Evolutionary conservation across 352 stramenopile species (phyloP), one percentile per base, ranked within the genome.

Genomic region (Thraustochytrium striatum): DNA sequence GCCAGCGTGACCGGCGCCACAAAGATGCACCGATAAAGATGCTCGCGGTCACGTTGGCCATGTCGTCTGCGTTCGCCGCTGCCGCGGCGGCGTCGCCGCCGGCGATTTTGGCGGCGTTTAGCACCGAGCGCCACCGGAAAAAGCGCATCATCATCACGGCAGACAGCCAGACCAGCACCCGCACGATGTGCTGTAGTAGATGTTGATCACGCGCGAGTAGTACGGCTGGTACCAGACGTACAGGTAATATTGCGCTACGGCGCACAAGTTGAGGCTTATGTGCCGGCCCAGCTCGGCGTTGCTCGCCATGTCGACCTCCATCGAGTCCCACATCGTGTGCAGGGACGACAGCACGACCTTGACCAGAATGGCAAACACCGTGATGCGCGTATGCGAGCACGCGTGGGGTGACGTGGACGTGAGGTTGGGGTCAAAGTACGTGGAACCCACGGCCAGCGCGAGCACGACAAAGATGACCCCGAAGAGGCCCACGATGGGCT

Each of bases 151-250:
- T 55, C 69, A 79, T 79, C 21, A 52, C n/a, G n/a, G 19, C 11
- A n/a, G 50, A 52, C 19, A 73, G 59, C 62, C 62, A 73, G 28
- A 59, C 25, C 7, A 73, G 35, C 30, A 59, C 41, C 5, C 28
- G 41, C 62, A 41, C 32, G 52, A 36, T 28, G 53, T 38, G n/a
- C 38, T 28, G 3, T 62, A 21, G 16, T 65, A 50, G 3, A 53
- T 33, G 30, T 62, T 79, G 35, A 62, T 79, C 30, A 13, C 21
- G 11, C 25, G 39, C n/a, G 19, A 36, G 57, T 79, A 79, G 55
- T 50, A 79, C 3, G 69, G 69, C 55, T 79, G 69, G 28, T 79
- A 79, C 69, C 69, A 79, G 13, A 58, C 32, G 69, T 69, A 79
- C 5, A 79, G 28, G 55, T 79, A 79, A 28, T 3, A 33, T 0